A percentile compares a stretch with the other conserved stretches of the same genome.
Conservation (phyloP, 1,284 basidiomycete genomes). For the Malassezia yamatoensis region DNA sequence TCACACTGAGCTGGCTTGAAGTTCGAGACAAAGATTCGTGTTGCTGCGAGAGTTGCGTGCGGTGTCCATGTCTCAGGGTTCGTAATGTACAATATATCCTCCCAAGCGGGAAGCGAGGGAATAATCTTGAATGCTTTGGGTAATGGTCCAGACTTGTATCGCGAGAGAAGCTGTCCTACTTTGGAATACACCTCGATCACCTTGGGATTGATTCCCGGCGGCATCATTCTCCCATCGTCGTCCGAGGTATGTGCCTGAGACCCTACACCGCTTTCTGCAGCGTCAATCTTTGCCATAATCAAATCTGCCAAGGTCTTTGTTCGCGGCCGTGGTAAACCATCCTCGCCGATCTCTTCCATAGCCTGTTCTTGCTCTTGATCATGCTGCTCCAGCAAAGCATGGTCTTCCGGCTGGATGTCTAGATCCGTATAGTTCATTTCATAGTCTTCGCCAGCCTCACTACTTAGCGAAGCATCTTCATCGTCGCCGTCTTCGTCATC, state of each 20-base stretch:
- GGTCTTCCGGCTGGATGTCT: conserved; percentile 42
- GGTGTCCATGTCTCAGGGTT: conserved; percentile 87
- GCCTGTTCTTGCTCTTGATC: conserved; percentile 24
- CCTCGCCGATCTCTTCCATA: conserved; percentile 17
- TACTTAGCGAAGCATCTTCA: conserved; percentile 27
- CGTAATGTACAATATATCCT: conserved; percentile 85
- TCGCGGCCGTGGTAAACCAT: conserved; percentile 20
- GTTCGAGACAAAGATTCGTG: conserved; percentile 88
- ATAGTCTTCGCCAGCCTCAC: conserved; percentile 36
- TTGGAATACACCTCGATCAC: conserved; percentile 91
- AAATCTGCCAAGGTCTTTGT: conserved; percentile 66
- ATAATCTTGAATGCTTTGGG: conserved; percentile 98
- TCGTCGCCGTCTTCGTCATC: conserved; percentile 32
- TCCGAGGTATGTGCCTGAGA: conserved; percentile 21
- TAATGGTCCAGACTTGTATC: conserved; percentile 88
- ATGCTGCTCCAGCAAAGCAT: conserved; percentile 37
- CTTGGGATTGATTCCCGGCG: conserved; percentile 81
- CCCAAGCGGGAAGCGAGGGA: conserved; percentile 90
- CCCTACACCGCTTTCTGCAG: conserved; percentile 55
- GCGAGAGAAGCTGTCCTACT: conserved; percentile 72
- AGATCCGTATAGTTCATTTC: conserved; percentile 35
- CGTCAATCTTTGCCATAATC: conserved; percentile 78
- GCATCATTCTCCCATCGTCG: conserved; percentile 49
- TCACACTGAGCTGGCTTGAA: conserved; percentile 95
- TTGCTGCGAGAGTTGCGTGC: conserved; percentile 86